Evolutionary conservation across 306 rosid species (phyloP).

Genomic region (Mimosa bimucronata): DNA sequence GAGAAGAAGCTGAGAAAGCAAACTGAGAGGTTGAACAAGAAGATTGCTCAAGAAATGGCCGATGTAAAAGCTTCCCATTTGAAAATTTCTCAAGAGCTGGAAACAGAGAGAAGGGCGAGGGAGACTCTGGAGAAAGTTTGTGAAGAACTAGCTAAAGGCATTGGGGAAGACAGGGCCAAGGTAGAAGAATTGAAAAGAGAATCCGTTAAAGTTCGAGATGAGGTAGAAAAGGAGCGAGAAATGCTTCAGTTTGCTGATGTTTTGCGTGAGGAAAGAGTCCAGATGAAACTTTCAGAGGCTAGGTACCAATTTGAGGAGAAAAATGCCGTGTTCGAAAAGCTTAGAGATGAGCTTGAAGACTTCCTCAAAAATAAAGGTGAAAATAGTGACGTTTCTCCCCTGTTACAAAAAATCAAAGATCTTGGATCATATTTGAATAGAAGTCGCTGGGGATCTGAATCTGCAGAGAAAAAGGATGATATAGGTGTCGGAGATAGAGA

Average conservation of each 20-base stretch:
- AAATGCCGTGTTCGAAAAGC: conserved; percentile 58
- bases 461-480: conserved; percentile 26
- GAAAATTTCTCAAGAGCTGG: conserved; percentile 47
- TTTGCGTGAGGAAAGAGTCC: conserved; percentile 73
- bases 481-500: conserved; percentile 33
- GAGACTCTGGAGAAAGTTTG: conserved; percentile 64
- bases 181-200: conserved; percentile 67
- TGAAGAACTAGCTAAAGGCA: conserved; percentile 58
- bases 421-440: conserved; percentile 59
- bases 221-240: conserved; percentile 71
- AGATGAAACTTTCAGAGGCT: conserved; percentile 74
- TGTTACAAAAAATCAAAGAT: conserved; percentile 53
- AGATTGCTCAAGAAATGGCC: conserved; percentile 59
- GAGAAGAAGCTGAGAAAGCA: conserved; percentile 66
- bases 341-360: conserved; percentile 53
- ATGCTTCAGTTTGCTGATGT: conserved; percentile 74
- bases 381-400: conserved; percentile 37
- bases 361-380: conserved; percentile 46
- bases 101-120: conserved; percentile 61
- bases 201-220: conserved; percentile 53
- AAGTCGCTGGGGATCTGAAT: conserved; percentile 50
- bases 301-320: conserved; percentile 73
- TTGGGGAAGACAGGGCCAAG: conserved; percentile 64
- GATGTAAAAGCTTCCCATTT: conserved; percentile 46
- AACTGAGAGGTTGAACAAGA: conserved; percentile 66